These are phyloP conservation scores for Mycena belliarum DNA, from an alignment of 768 basidiomycete genomes.

Conservation along the genomic window DNA sequence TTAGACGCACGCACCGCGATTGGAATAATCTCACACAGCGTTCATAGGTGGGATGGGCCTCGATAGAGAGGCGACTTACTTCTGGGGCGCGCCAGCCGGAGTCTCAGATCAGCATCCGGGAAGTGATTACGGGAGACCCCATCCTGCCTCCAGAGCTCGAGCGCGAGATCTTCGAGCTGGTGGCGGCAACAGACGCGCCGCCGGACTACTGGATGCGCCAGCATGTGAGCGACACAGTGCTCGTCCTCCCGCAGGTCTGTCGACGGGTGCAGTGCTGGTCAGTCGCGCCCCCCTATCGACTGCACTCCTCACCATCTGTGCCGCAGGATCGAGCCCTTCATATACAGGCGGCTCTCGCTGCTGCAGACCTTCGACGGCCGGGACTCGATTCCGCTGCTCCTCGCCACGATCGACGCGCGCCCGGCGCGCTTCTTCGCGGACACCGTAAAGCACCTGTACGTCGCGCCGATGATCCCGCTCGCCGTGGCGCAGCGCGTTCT, in stretches of 20 bases:
- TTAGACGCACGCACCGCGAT: too few relatives aligned
- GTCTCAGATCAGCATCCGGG: too few relatives aligned
- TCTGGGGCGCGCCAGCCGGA: too few relatives aligned
- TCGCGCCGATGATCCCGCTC: constrained; percentile 30
- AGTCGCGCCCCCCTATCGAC: neutral
- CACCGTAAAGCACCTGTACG: constrained; percentile 40
- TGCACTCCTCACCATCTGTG: neutral
- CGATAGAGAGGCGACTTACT: too few relatives aligned
- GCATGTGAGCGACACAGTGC: constrained; percentile 5
- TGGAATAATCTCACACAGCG: too few relatives aligned
- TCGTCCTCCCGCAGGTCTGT: constrained; percentile 9
- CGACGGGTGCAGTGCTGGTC: constrained; percentile 8
- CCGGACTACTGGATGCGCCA: constrained; percentile 7
- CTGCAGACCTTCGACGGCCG: constrained; percentile 17
- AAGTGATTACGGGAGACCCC: constrained; percentile 8
- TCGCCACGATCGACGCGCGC: constrained; percentile 35
- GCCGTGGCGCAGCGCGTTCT: constrained; percentile 27
- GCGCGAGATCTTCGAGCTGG: constrained; percentile 16
- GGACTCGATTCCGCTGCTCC: constrained; percentile 33
- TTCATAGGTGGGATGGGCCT: too few relatives aligned
- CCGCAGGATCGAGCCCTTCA: constrained; percentile 36
- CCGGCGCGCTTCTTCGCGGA: constrained; percentile 37
- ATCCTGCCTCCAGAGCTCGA: constrained; percentile 16
- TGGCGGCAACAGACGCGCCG: neutral
- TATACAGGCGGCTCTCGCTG: constrained; percentile 41